Conservation (phyloP, 169 alveolate genomes). For the Cryptosporidium muris region DNA sequence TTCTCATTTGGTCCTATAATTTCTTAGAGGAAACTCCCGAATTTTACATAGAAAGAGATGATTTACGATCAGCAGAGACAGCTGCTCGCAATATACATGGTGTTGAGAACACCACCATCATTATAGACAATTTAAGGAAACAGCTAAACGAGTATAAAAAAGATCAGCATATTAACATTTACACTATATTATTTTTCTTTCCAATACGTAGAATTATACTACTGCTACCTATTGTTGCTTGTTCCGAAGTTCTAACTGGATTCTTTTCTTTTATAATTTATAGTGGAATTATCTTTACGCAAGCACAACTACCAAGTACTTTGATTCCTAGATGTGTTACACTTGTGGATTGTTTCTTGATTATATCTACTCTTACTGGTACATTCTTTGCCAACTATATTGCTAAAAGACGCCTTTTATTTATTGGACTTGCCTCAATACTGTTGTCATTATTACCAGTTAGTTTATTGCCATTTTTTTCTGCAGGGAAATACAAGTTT, state of each 20-base stretch:
- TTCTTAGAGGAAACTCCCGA: slow-evolving; percentile 44
- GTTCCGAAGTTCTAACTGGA: slow-evolving; percentile 54
- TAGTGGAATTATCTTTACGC: neutral
- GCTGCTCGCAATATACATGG: slow-evolving; percentile 28
- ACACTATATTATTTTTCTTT: neutral
- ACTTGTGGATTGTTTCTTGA: slow-evolving; percentile 44
- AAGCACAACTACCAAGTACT: neutral
- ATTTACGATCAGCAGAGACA: slow-evolving; percentile 41
- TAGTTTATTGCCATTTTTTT: slow-evolving; percentile 11
- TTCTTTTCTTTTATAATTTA: slow-evolving; percentile 4
- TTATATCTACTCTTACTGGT: slow-evolving; percentile 46
- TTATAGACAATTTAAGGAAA: slow-evolving; percentile 22
- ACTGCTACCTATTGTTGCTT: slow-evolving; percentile 19
- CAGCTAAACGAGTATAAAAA: slow-evolving; percentile 3
- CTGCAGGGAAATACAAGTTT: neutral
- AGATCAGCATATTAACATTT: neutral
- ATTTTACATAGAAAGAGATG: slow-evolving; percentile 11
- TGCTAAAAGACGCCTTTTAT: slow-evolving; percentile 32
- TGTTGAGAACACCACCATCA: slow-evolving; percentile 24
- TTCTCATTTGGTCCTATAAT: slow-evolving; percentile 17
- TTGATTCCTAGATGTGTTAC: slow-evolving; percentile 17
- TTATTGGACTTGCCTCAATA: slow-evolving; percentile 6
- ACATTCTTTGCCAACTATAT: slow-evolving; percentile 44
- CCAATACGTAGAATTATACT: slow-evolving; percentile 12
- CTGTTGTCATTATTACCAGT: slow-evolving; percentile 24